A percentile compares a stretch with the other conserved stretches of the same genome.
phyloP scores from a whole-genome alignment of 495 filamentous ascomycete genomes.

The Penicillium egyptiacum region DNA sequence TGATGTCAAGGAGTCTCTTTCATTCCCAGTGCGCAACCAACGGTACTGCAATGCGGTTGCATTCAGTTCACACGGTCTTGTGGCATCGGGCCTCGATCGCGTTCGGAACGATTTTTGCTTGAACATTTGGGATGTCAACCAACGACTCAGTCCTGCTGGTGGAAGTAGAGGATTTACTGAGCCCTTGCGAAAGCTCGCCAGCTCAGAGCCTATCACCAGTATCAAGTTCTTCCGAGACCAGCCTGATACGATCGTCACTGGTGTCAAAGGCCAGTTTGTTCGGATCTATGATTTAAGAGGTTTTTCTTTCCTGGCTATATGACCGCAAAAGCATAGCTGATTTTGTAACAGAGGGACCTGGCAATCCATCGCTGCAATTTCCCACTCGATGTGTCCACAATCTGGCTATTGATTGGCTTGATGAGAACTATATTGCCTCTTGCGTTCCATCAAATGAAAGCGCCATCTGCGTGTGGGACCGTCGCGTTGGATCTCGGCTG shows the following conservation, averaged over 20 bases:
- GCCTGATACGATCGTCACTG: conserved; percentile 77
- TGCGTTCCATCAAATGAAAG: conserved; percentile 68
- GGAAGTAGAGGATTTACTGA: conserved; percentile 51
- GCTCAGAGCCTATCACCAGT: conserved; percentile 83
- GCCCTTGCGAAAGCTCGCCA: conserved; percentile 70
- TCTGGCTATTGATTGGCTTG: conserved; percentile 81
- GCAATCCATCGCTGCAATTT: conserved; percentile 61
- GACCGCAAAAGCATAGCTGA: conserved; percentile 13
- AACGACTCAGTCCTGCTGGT: conserved; percentile 48
- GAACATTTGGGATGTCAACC: conserved; percentile 89
- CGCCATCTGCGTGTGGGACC: conserved; percentile 85
- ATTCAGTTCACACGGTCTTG: conserved; percentile 73
- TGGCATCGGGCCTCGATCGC: conserved; percentile 87
- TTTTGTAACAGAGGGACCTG: conserved; percentile 42
- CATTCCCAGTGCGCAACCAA: conserved; percentile 79
- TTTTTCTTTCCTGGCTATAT: conserved; percentile 36
- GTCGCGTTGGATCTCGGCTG: conserved; percentile 60
- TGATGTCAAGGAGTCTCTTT: conserved; percentile 58
- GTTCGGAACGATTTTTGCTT: conserved; percentile 91
- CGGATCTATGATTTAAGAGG: conserved; percentile 90
- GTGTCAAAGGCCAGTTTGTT: conserved; percentile 81
- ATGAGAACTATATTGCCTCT: conserved; percentile 93
- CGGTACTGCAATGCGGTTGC: conserved; percentile 89
- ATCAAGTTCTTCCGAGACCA: conserved; percentile 87
- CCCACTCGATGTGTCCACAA: conserved; percentile 87